These are phyloP conservation scores for Mucor sp. DNA, from an alignment of 371 early-diverging fungal species.

Conservation along the genomic window DNA sequence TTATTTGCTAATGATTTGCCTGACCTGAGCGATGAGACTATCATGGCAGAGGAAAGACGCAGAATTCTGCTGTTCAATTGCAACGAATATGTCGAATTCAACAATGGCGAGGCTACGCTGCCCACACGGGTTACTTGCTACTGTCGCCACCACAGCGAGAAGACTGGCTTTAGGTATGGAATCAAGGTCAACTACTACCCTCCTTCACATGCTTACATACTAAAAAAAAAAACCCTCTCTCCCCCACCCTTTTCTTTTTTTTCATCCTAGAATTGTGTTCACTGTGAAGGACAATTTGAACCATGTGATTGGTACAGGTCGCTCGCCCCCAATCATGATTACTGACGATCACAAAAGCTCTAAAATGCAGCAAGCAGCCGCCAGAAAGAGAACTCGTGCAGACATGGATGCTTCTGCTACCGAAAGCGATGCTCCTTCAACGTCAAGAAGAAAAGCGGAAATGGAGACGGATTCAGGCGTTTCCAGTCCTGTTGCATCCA, in stretches of 20 bases:
- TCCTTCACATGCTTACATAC: not conserved
- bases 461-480: constrained; percentile 47
- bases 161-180: constrained; percentile 77
- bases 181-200: not conserved
- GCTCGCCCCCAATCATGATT: constrained; percentile 85
- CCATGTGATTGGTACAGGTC: constrained; percentile 67
- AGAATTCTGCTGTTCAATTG: constrained; percentile 74
- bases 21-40: constrained; percentile 42
- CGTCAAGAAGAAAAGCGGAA: constrained; percentile 15
- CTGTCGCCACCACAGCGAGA: constrained; percentile 87
- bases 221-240: too few relatives aligned
- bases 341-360: constrained; percentile 89
- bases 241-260: constrained; percentile 3
- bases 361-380: constrained; percentile 40
- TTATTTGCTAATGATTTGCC: constrained; percentile 47
- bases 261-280: constrained; percentile 55
- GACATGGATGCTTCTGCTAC: constrained; percentile 35
- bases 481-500: constrained; percentile 47
- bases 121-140: constrained; percentile 85
- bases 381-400: constrained; percentile 38
- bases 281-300: constrained; percentile 61
- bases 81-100: constrained; percentile 71
- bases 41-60: constrained; percentile 54
- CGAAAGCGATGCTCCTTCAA: constrained; percentile 32
- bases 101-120: constrained; percentile 69